Evolutionary conservation across 331 rosid genomes (phyloP).

Genomic region (Acacia pycnantha): DNA sequence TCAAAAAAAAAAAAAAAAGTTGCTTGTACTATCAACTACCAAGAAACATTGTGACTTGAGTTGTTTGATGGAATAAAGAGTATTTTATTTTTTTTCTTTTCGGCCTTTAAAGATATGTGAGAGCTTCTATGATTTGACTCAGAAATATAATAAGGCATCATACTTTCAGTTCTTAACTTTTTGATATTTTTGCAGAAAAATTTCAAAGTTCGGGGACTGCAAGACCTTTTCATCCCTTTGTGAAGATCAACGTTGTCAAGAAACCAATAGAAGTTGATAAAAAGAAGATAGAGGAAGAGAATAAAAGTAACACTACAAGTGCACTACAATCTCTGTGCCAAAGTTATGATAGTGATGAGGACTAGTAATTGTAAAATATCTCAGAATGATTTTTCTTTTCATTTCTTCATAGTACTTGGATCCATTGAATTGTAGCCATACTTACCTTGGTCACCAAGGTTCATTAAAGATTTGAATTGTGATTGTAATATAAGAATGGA

Average conservation of each 20-base stretch:
- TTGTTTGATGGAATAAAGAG: neutral
- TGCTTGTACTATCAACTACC: too few relatives aligned
- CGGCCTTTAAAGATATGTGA: neutral
- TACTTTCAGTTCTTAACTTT: neutral
- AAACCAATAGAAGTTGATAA: too few relatives aligned
- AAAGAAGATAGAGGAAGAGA: too few relatives aligned
- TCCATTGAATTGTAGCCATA: neutral
- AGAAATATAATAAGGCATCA: neutral
- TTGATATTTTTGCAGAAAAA: slow-evolving; percentile 47
- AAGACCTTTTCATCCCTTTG: slow-evolving; percentile 43
- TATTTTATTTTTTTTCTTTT: neutral
- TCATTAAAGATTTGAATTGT: neutral
- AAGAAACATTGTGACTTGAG: neutral
- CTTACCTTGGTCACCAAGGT: neutral
- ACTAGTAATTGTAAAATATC: too few relatives aligned
- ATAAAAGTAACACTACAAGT: too few relatives aligned
- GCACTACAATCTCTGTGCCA: too few relatives aligned
- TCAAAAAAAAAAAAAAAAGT: neutral
- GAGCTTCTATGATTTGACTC: neutral
- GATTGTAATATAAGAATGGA: neutral
- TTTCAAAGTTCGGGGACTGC: slow-evolving; percentile 8
- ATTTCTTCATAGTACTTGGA: too few relatives aligned
- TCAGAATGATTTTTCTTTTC: too few relatives aligned
- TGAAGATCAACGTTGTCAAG: too few relatives aligned
- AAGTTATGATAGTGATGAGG: too few relatives aligned